Base-by-base conservation (phyloP, 129 eudicot genomes). In the Smallanthus sonchifolius region DNA sequence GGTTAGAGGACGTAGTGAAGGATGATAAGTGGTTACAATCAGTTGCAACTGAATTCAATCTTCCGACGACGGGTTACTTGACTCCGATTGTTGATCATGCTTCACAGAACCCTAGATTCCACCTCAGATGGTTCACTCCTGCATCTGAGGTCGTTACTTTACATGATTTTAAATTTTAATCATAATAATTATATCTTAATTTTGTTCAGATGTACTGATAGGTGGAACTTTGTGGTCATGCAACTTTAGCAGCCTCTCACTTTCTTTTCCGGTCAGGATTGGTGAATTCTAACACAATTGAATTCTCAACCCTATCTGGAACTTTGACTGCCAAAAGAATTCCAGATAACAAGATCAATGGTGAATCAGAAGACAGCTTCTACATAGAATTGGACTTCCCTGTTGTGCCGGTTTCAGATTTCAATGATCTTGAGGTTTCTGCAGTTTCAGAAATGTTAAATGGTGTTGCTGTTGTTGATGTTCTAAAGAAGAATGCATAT, bases 111-210 rank as follows among this genome's bases (percentile, higher is more conserved):
- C 86, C 96, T 49, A 79, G 95, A 77, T 93, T 93, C 56, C 69
- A 69, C 24, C 97, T 93, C 67, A 83, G 98, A 68, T 93, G 98
- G 97, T 93, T 90, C 83, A 88, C 98, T 49, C 92, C 96, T 65
- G 87, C 83, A 54, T 83, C 84, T 16, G 96, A 92, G 95, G 95
- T 92, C 32, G 40, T 77, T 48, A 54, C 30, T 75, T 48, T 38
- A 65, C 72, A 30, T 11, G 37, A 43, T 38, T 4, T 39, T 60
- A 54, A 24, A 44, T 3, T 7, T 2, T 32, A 38, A 38, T 38
- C 3, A 42, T 42, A 9, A 40, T 40, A 42, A 9, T 11, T 42
- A 38, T 10, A 55, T 55, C 39, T 73, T 57, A 77, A 9, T 36
- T 57, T 14, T 47, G 55, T 39, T 69, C 54, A 60, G 2, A 37